Evolutionary conservation across 78 protist species (phyloP), one percentile per base, ranked within the genome.

Genomic region (Dictyostelium citrinum): DNA sequence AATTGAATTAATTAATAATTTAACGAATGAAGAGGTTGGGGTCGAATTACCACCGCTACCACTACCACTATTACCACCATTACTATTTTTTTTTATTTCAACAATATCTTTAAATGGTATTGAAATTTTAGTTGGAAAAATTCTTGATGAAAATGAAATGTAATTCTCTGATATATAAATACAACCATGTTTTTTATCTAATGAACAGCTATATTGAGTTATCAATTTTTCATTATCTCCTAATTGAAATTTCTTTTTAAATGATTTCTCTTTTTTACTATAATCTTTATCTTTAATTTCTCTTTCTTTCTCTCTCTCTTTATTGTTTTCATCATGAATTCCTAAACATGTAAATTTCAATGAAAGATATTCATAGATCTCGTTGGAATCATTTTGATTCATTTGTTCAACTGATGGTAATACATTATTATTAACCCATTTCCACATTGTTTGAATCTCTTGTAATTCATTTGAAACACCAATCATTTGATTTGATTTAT

Each of bases 181-280:
- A n/a, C 85, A 88, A 22, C 93, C 93, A 78, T 88, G 93, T 67
- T 82, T 88, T n/a, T 88, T 88, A 49, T 88, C 93, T 67, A 88
- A 68, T 45, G 93, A 88, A 68, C 93, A 88, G 22, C 85, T 67
- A 35, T 88, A 88, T 35, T 88, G 92, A 6, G 92, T 86, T 4
- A 86, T 77, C 5, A 88, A 22, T 41, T 45, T 61, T 68, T 88
- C 93, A 49, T 61, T 88, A n/a, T 37, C 31, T 9, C 64, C 85
- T 0, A 78, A 67, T 39, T 58, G 49, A 49, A 88, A 88, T 64
- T 82, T 76, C 58, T 88, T 88, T 68, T 67, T 76, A 68, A 88
- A 88, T 22, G 82, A 41, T 68, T 68, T 76, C 71, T 88, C 86
- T 64, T 78, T 76, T 45, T 88, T 88, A 27, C 22, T 39, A 6